phyloP scores from a whole-genome alignment of 108 stramenopile genomes.

The Aurantiochytrium sp. region DNA sequence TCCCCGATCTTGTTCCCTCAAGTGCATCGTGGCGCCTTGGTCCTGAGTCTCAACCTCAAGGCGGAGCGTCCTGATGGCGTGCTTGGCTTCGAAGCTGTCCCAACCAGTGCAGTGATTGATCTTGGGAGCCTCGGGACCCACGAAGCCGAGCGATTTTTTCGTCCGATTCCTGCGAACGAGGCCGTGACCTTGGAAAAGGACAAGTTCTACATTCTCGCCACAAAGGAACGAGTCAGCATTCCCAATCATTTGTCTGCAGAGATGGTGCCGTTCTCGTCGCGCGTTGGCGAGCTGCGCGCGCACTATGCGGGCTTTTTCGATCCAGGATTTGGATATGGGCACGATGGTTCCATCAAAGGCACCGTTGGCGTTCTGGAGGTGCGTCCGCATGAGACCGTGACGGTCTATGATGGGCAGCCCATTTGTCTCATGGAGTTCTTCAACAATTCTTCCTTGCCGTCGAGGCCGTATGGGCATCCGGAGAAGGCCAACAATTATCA shows the following conservation, averaged over 20 bases:
- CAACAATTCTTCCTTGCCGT: not conserved
- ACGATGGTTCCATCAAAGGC: not conserved
- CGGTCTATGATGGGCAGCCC: not conserved
- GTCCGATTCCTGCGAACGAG: not conserved
- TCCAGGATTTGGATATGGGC: slow-evolving; percentile 9
- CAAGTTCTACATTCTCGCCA: not conserved
- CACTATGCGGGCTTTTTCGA: slow-evolving; percentile 19
- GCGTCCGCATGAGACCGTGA: not conserved
- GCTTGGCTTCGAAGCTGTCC: not conserved
- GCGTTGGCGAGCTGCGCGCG: not conserved
- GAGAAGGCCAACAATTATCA: not conserved
- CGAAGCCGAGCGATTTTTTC: not conserved
- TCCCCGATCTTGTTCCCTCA: not conserved
- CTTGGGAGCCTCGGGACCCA: not conserved
- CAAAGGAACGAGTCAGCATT: not conserved
- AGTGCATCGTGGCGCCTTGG: slow-evolving; percentile 2
- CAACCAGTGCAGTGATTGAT: not conserved
- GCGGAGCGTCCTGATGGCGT: not conserved
- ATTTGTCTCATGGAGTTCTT: slow-evolving; percentile 15
- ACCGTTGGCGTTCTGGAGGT: not conserved
- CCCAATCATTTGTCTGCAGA: not conserved
- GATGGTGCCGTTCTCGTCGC: slow-evolving; percentile 2
- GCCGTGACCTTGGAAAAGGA: not conserved
- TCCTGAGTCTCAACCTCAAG: not conserved
- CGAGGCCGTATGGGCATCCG: not conserved